These are phyloP conservation scores for Aspergillus sclerotialis DNA, from an alignment of 2,329 filamentous ascomycete genomes.

Conservation along the genomic window DNA sequence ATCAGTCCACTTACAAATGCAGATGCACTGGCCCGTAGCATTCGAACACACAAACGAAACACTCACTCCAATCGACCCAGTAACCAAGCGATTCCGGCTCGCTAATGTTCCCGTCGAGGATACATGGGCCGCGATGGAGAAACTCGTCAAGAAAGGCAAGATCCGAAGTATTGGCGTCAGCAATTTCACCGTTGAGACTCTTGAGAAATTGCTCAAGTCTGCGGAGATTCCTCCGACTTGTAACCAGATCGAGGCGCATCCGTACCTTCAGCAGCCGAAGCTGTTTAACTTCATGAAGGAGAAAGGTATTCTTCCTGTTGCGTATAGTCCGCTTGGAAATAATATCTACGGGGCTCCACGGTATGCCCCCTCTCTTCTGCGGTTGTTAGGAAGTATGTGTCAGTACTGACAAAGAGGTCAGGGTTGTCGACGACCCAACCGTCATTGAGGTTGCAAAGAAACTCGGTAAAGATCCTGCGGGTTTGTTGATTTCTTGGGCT, in stretches of 20 bases:
- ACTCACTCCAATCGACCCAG: slow-evolving; percentile 18
- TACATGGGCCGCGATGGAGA: slow-evolving; percentile 33
- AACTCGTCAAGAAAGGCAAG: slow-evolving; percentile 26
- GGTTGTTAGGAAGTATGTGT: no score
- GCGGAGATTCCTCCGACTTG: slow-evolving; percentile 52
- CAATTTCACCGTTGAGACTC: slow-evolving; percentile 35
- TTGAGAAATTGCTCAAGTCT: slow-evolving; percentile 20
- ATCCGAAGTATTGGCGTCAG: slow-evolving; percentile 28
- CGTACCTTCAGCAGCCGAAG: slow-evolving; percentile 54
- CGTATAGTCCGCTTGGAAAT: slow-evolving; percentile 56
- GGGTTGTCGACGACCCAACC: slow-evolving; percentile 55
- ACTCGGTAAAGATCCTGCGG: slow-evolving; percentile 51
- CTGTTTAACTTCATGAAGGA: slow-evolving; percentile 47
- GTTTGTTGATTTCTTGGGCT: slow-evolving; percentile 50
- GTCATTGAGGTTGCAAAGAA: slow-evolving; percentile 57
- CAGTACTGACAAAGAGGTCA: slow-evolving; percentile 9
- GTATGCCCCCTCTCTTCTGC: slow-evolving; percentile 10
- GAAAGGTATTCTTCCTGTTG: slow-evolving; percentile 49
- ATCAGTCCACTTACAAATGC: slow-evolving; percentile 1
- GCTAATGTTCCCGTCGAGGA: slow-evolving; percentile 20
- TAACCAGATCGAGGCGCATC: slow-evolving; percentile 63
- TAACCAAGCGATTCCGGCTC: slow-evolving; percentile 19
- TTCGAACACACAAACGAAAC: slow-evolving; percentile 23
- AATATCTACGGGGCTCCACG: slow-evolving; percentile 26
- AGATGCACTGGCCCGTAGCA: slow-evolving; percentile 31